These are phyloP conservation scores for Stevia rebaudiana DNA, from an alignment of 140 eudicot species.

Conservation along the genomic window DNA sequence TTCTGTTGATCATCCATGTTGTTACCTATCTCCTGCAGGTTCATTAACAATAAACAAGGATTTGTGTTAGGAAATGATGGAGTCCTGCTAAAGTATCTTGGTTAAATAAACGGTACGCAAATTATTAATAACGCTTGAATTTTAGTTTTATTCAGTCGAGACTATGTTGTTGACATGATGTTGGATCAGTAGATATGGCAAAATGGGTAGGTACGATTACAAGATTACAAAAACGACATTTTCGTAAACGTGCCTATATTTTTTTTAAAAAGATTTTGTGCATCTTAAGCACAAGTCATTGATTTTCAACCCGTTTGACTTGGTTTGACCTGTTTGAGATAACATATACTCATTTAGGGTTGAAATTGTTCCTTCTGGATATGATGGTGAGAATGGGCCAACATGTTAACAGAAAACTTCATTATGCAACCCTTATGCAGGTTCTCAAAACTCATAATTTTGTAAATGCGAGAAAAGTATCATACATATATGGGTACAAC, in stretches of 20 bases:
- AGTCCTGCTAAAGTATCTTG: constrained; percentile 87
- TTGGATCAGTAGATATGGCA: background rate
- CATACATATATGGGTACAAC: constrained; percentile 24
- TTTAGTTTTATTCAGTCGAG: background rate
- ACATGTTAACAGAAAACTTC: background rate
- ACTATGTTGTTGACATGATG: background rate
- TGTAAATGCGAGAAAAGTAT: constrained; percentile 28
- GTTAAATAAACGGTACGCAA: constrained; percentile 41
- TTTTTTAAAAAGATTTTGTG: background rate
- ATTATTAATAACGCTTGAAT: background rate
- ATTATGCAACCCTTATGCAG: constrained; percentile 22
- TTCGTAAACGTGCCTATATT: background rate
- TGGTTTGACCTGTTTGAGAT: background rate
- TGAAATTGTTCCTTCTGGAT: background rate
- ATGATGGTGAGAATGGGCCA: background rate
- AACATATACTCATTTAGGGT: background rate
- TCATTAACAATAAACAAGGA: constrained; percentile 79
- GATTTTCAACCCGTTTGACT: background rate
- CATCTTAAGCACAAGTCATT: background rate
- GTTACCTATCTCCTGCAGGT: constrained; percentile 42
- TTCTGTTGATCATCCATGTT: constrained; percentile 1
- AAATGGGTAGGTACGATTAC: background rate
- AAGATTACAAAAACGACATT: too few relatives aligned
- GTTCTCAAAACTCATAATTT: constrained; percentile 31
- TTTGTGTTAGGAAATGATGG: constrained; percentile 98